phyloP scores from a whole-genome alignment of 148 eudicot genomes.

The Gaultheria prostrata region DNA sequence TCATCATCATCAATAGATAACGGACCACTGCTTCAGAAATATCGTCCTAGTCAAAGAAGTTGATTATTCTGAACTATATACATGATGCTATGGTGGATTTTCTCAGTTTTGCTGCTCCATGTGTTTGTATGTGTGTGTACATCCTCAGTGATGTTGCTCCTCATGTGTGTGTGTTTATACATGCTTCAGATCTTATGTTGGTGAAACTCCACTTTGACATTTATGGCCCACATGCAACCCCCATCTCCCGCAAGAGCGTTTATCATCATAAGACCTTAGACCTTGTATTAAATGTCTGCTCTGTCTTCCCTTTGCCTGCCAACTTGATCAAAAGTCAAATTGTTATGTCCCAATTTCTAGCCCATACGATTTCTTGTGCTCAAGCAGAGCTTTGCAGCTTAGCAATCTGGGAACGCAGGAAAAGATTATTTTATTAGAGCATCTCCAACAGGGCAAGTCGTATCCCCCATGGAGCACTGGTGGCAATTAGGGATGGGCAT shows the following conservation, averaged over 20 bases:
- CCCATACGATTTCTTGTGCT: not conserved
- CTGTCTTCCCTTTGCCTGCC: not conserved
- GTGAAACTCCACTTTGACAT: not conserved
- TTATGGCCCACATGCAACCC: not conserved
- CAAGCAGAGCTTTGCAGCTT: not conserved
- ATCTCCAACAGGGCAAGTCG: too few species aligned
- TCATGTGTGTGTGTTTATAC: not conserved
- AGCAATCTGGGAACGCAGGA: not conserved
- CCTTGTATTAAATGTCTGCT: not conserved
- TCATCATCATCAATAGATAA: not conserved
- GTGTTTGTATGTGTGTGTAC: not conserved
- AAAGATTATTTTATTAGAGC: not conserved
- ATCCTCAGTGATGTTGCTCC: not conserved
- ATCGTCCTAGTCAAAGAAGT: not conserved
- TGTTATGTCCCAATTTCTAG: not conserved
- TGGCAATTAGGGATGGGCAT: too few species aligned
- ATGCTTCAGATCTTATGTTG: conserved; percentile 1
- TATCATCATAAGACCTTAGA: not conserved
- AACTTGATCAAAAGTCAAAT: not conserved
- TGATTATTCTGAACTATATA: not conserved
- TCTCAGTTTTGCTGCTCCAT: not conserved
- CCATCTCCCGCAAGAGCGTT: not conserved
- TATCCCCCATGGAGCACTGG: too few species aligned
- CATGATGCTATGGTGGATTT: not conserved
- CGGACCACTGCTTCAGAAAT: not conserved